phyloP scores from a whole-genome alignment of 2,329 filamentous ascomycete species.

The Colletotrichum nymphaeae region DNA sequence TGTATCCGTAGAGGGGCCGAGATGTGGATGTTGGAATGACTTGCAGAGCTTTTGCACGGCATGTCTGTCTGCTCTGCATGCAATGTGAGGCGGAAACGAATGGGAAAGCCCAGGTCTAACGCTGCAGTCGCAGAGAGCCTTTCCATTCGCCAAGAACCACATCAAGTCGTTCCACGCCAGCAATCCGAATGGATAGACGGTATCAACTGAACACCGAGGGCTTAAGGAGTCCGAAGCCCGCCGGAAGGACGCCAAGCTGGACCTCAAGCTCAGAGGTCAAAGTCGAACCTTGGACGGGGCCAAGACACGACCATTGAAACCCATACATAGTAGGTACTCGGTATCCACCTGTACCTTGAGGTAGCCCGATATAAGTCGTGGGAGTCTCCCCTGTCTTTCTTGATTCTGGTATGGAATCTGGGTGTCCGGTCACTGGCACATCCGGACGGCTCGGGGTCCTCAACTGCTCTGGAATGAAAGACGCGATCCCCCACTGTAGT shows the following conservation, averaged over 20 bases:
- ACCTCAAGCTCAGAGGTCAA: not conserved
- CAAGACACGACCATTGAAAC: constrained; percentile 14
- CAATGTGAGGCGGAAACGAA: not conserved
- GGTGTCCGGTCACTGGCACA: too few relatives aligned
- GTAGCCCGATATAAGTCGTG: not conserved
- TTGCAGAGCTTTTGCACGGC: constrained; percentile 13
- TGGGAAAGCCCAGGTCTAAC: not conserved
- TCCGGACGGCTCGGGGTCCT: not conserved
- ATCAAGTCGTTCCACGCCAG: not conserved
- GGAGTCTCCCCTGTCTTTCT: not conserved
- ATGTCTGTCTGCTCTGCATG: constrained; percentile 8
- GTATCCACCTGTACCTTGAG: not conserved
- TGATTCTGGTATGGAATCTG: not conserved
- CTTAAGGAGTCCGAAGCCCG: not conserved
- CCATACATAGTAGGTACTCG: not conserved
- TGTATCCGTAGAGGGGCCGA: not conserved
- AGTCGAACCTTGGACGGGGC: constrained; percentile 3
- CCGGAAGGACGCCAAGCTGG: not conserved
- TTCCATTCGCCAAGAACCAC: not conserved
- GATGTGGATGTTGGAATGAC: not conserved
- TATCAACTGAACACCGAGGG: not conserved
- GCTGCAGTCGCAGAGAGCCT: not conserved
- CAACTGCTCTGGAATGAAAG: constrained; percentile 6
- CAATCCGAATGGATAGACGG: too few relatives aligned
- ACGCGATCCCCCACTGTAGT: not conserved